These are phyloP conservation scores for Acer saccharum DNA, from an alignment of 345 rosid species.

Conservation along the genomic window DNA sequence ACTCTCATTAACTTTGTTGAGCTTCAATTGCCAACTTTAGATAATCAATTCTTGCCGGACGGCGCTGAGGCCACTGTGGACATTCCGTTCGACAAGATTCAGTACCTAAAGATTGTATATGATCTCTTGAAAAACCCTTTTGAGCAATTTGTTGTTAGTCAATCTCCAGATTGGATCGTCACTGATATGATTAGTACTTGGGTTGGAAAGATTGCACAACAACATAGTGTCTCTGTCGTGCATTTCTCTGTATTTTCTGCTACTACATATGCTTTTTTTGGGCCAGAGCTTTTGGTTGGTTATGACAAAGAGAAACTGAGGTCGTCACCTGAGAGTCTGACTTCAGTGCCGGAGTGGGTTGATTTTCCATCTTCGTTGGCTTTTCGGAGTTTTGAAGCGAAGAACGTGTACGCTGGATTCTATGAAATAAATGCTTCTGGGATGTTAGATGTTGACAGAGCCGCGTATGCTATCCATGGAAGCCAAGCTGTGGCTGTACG, in stretches of 20 bases:
- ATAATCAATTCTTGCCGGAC: constrained; percentile 7
- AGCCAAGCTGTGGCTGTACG: constrained; percentile 25
- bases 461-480: neutral
- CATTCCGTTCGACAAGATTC: constrained; percentile 22
- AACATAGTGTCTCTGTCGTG: neutral
- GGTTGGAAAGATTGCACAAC: neutral
- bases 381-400: constrained; percentile 7
- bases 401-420: neutral
- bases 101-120: constrained; percentile 26
- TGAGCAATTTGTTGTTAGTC: neutral
- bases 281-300: neutral
- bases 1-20: neutral
- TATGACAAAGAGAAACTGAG: neutral
- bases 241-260: neutral
- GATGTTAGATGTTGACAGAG: constrained; percentile 9
- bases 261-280: neutral
- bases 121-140: constrained; percentile 32
- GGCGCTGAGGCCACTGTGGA: constrained; percentile 41
- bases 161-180: constrained; percentile 7
- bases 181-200: neutral
- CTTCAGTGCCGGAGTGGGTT: constrained; percentile 19
- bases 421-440: constrained; percentile 24
- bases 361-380: constrained; percentile 25
- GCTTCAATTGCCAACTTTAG: constrained; percentile 27
- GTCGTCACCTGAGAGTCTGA: constrained; percentile 14